phyloP scores from a whole-genome alignment of 1,284 basidiomycete genomes.

The Leccinum holopus region DNA sequence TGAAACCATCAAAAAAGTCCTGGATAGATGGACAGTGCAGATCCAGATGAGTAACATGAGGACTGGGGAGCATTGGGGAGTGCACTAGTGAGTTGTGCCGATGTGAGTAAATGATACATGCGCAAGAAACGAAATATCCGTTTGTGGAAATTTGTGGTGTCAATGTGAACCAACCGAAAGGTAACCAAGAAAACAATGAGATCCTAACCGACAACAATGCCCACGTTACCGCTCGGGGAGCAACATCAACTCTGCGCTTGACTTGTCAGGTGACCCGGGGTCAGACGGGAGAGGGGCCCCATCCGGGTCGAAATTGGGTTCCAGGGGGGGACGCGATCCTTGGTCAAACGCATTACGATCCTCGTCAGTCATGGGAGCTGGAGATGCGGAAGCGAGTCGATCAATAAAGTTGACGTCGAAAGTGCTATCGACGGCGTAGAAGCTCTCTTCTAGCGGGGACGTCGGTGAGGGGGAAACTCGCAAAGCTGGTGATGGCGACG shows the following conservation, averaged over 20 bases:
- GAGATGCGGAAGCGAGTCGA: slow-evolving; percentile 35
- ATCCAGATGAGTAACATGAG: slow-evolving; percentile 18
- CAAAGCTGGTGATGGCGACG: slow-evolving; percentile 32
- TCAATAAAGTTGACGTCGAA: slow-evolving; percentile 32
- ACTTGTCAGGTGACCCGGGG: slow-evolving; percentile 36
- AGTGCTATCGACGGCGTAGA: slow-evolving; percentile 23
- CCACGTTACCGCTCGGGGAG: slow-evolving; percentile 31
- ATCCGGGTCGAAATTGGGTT: slow-evolving; percentile 31
- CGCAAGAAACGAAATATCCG: background rate
- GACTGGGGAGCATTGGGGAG: background rate
- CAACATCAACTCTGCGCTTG: slow-evolving; percentile 27
- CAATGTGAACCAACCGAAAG: slow-evolving; percentile 1
- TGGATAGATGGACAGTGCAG: slow-evolving; percentile 18
- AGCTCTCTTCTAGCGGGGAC: slow-evolving; percentile 20
- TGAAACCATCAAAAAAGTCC: slow-evolving; percentile 9
- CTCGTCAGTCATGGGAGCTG: slow-evolving; percentile 34
- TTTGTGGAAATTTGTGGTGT: background rate
- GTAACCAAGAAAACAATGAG: background rate
- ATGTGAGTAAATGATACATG: slow-evolving; percentile 23
- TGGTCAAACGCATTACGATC: slow-evolving; percentile 26
- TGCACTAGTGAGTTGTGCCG: slow-evolving; percentile 3
- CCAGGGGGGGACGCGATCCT: slow-evolving; percentile 17
- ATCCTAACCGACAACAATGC: slow-evolving; percentile 3
- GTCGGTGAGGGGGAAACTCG: background rate
- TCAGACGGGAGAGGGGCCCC: slow-evolving; percentile 27